Conservation (phyloP, 108 stramenopile species). For the Mediolabrus comicus region DNA sequence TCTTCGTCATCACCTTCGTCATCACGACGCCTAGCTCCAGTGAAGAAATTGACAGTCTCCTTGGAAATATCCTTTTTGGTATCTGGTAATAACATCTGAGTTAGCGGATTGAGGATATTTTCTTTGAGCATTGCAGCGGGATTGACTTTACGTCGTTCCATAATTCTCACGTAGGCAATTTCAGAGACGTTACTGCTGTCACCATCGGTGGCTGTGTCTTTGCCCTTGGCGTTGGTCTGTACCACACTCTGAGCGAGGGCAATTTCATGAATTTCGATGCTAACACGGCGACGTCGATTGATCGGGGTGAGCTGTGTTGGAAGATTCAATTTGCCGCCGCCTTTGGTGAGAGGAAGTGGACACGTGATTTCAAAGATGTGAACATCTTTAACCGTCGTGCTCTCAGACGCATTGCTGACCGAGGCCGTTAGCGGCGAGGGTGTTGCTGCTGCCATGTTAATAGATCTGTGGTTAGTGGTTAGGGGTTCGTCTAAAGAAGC, state of each 20-base stretch:
- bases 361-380: slow-evolving; percentile 25
- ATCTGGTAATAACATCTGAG: slow-evolving; percentile 3
- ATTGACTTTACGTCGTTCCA: background rate
- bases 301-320: slow-evolving; percentile 23
- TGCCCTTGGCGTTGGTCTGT: background rate
- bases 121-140: slow-evolving; percentile 14
- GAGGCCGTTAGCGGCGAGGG: background rate
- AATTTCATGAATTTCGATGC: slow-evolving; percentile 23
- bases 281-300: slow-evolving; percentile 24
- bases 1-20: slow-evolving; percentile 18
- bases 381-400: slow-evolving; percentile 9
- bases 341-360: slow-evolving; percentile 6
- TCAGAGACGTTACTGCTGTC: background rate
- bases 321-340: slow-evolving; percentile 10
- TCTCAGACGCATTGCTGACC: background rate
- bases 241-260: background rate
- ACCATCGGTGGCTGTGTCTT: background rate
- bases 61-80: slow-evolving; percentile 6
- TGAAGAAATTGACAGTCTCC: slow-evolving; percentile 15
- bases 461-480: too few relatives aligned
- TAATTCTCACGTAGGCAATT: slow-evolving; percentile 7
- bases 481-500: too few relatives aligned
- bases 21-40: background rate
- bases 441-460: background rate
- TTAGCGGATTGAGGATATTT: background rate